Conservation (phyloP, 148 eudicot genomes). For the Rhododendron vialii region DNA sequence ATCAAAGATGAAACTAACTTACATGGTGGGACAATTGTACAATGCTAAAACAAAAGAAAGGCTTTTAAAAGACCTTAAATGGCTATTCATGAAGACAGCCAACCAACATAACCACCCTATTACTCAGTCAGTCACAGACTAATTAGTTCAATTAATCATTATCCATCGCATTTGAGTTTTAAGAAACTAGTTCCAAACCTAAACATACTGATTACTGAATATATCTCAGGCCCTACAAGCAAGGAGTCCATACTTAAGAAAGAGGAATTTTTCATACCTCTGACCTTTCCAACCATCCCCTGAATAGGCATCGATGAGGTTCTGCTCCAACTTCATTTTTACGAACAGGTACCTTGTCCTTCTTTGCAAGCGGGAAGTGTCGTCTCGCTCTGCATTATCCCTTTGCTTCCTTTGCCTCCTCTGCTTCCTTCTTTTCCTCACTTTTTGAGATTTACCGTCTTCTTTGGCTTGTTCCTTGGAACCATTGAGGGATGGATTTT, state of each 20-base stretch:
- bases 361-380: constrained; percentile 62
- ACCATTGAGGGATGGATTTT: constrained; percentile 8
- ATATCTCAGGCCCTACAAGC: not conserved
- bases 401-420: constrained; percentile 28
- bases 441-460: constrained; percentile 22
- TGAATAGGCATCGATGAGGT: constrained; percentile 88
- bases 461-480: constrained; percentile 16
- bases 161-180: not conserved
- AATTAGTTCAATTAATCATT: not conserved
- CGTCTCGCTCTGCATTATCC: constrained; percentile 47
- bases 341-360: constrained; percentile 75
- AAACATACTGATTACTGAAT: not conserved
- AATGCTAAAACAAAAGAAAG: not conserved
- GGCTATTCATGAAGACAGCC: not conserved
- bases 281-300: constrained; percentile 99
- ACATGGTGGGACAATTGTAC: not conserved
- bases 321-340: constrained; percentile 85
- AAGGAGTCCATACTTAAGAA: not conserved
- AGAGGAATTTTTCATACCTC: constrained; percentile 46
- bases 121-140: not conserved
- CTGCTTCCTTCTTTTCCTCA: constrained; percentile 41
- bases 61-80: not conserved
- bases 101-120: not conserved
- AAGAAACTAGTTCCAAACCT: constrained; percentile 1
- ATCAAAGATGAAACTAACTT: not conserved